Conservation (phyloP, 768 basidiomycete genomes). For the Scleroderma citrinum region DNA sequence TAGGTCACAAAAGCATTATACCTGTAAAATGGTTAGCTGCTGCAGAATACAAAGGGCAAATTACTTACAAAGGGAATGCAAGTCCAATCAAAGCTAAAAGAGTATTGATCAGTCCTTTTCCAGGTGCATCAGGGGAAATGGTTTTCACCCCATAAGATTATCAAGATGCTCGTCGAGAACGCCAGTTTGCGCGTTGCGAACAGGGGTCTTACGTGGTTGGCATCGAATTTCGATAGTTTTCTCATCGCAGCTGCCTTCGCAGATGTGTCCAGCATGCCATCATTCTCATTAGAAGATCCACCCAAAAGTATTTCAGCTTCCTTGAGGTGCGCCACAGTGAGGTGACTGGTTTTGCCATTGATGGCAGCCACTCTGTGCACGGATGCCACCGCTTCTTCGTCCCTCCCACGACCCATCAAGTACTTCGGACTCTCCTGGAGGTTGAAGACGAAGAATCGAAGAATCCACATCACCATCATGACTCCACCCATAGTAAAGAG, state of each 20-base stretch:
- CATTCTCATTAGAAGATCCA: not conserved
- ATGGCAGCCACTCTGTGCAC: slow-evolving; percentile 56
- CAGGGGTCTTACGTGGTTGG: slow-evolving; percentile 39
- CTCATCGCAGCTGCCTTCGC: slow-evolving; percentile 34
- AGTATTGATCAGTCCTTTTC: not conserved
- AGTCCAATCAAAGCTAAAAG: slow-evolving; percentile 63
- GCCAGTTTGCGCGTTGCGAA: slow-evolving; percentile 48
- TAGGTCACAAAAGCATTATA: slow-evolving; percentile 51
- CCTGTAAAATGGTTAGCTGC: slow-evolving; percentile 19
- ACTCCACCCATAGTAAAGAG: slow-evolving; percentile 68
- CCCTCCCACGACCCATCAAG: slow-evolving; percentile 62
- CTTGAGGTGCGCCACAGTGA: slow-evolving; percentile 49
- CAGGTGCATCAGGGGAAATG: not conserved
- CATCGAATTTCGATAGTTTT: slow-evolving; percentile 34
- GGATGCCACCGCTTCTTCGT: slow-evolving; percentile 55
- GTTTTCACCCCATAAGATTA: slow-evolving; percentile 50
- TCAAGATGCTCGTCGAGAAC: slow-evolving; percentile 44
- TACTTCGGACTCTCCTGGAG: slow-evolving; percentile 69
- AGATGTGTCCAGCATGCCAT: slow-evolving; percentile 27
- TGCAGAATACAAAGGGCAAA: not conserved
- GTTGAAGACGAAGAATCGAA: slow-evolving; percentile 63
- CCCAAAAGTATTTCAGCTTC: slow-evolving; percentile 11
- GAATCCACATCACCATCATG: slow-evolving; percentile 54
- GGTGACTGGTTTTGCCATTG: slow-evolving; percentile 45
- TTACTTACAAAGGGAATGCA: slow-evolving; percentile 59